These are phyloP conservation scores for Cladosporium phlei DNA, from an alignment of 2,329 filamentous ascomycete species.

Conservation along the genomic window DNA sequence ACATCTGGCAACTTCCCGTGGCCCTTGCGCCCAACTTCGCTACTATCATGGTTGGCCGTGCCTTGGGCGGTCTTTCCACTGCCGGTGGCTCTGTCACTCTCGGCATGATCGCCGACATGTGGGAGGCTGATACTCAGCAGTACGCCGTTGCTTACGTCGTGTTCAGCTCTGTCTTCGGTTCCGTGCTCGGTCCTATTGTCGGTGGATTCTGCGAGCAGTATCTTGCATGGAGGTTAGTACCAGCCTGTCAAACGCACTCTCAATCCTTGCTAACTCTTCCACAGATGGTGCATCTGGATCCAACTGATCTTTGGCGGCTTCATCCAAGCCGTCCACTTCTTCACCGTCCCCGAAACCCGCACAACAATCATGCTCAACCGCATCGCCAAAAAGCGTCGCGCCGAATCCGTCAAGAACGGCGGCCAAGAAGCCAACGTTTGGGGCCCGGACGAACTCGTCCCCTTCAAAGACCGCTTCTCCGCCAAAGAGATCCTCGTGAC, in stretches of 20 bases:
- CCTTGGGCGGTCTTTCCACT: conserved; percentile 55
- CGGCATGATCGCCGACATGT: conserved; percentile 64
- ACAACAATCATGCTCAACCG: conserved; percentile 73
- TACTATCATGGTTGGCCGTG: conserved; percentile 44
- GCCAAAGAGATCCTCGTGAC: conserved; percentile 47
- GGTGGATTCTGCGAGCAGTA: conserved; percentile 33
- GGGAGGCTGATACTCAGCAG: conserved; percentile 55
- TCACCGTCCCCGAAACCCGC: conserved; percentile 74
- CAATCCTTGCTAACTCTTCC: background rate
- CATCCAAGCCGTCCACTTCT: conserved; percentile 56
- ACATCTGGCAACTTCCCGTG: conserved; percentile 50
- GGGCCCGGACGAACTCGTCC: conserved; percentile 67
- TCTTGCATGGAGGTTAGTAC: conserved; percentile 54
- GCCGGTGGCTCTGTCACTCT: conserved; percentile 63
- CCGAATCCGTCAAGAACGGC: conserved; percentile 41
- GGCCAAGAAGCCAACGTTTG: conserved; percentile 55
- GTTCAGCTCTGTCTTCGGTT: conserved; percentile 36
- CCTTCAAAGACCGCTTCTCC: conserved; percentile 37
- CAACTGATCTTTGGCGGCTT: conserved; percentile 75
- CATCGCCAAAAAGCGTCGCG: conserved; percentile 69
- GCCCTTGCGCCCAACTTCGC: conserved; percentile 44
- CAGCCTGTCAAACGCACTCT: too few relatives aligned
- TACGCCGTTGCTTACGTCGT: conserved; percentile 60
- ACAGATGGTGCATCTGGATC: conserved; percentile 77
- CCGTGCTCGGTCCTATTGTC: conserved; percentile 34